Evolutionary conservation across 2,329 filamentous ascomycete genomes (phyloP).

Genomic region (Phoma sp.): DNA sequence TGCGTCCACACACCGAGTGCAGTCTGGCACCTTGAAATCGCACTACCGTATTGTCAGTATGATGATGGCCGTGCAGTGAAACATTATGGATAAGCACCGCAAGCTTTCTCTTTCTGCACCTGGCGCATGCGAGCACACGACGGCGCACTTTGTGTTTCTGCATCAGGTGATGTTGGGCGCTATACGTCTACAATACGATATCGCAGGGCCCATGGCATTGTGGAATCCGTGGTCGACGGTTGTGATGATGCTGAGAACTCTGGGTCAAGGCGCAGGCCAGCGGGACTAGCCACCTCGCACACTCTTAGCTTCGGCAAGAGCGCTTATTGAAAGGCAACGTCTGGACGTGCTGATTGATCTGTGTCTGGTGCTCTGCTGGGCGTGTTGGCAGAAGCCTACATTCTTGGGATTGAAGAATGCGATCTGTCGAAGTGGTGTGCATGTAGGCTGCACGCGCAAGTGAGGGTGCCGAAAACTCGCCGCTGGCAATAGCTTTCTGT

Average conservation of each 20-base stretch:
- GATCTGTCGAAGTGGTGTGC: background rate
- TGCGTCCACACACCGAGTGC: constrained; percentile 42
- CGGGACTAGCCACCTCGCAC: background rate
- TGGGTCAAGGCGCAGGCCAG: constrained; percentile 7
- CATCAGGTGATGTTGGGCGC: constrained; percentile 29
- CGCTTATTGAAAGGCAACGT: constrained; percentile 5
- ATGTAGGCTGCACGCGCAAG: constrained; percentile 3
- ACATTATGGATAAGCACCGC: constrained; percentile 31
- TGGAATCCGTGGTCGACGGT: constrained; percentile 9
- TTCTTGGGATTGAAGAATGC: constrained; percentile 5
- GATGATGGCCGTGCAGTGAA: constrained; percentile 9
- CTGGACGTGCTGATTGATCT: background rate
- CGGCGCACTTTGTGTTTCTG: constrained; percentile 45
- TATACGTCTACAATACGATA: constrained; percentile 19
- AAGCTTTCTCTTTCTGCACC: constrained; percentile 46
- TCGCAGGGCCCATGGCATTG: constrained; percentile 33
- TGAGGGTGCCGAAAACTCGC: constrained; percentile 4
- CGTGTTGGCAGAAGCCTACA: background rate
- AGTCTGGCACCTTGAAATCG: constrained; percentile 45
- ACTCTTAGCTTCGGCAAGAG: constrained; percentile 8
- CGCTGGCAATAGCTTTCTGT: constrained; percentile 17
- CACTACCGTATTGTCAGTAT: constrained; percentile 36
- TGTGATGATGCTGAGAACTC: constrained; percentile 19
- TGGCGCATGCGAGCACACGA: constrained; percentile 45
- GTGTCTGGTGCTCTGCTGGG: constrained; percentile 1